phyloP scores from a whole-genome alignment of 805 yeast genomes.

The Pichia sporocuriosa region DNA sequence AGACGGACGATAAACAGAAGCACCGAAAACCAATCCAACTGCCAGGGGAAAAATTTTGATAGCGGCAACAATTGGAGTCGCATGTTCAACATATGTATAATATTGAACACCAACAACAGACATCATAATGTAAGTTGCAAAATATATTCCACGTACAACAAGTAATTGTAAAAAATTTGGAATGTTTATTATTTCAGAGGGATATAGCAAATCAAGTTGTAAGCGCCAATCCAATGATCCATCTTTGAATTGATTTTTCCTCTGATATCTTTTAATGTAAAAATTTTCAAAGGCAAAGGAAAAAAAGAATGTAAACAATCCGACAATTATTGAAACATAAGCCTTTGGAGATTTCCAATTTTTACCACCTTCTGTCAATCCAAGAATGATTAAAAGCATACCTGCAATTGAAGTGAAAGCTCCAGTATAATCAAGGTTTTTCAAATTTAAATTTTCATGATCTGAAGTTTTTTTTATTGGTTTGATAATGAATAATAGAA shows the following conservation, averaged over 20 bases:
- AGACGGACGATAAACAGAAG: slow-evolving; percentile 17
- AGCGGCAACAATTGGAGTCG: slow-evolving; percentile 31
- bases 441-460: slow-evolving; percentile 16
- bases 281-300: slow-evolving; percentile 29
- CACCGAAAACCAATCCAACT: slow-evolving; percentile 27
- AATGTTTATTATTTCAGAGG: slow-evolving; percentile 17
- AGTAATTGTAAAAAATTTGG: slow-evolving; percentile 18
- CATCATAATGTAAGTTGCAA: slow-evolving; percentile 8
- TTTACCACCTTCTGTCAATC: slow-evolving; percentile 40
- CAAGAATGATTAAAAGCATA: slow-evolving; percentile 34
- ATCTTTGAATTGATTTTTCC: not conserved
- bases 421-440: slow-evolving; percentile 33
- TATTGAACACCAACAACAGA: slow-evolving; percentile 13
- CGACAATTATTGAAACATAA: slow-evolving; percentile 37
- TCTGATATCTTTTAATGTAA: slow-evolving; percentile 14
- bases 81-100: slow-evolving; percentile 25
- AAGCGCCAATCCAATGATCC: not conserved
- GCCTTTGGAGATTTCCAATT: slow-evolving; percentile 36
- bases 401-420: slow-evolving; percentile 31
- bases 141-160: slow-evolving; percentile 9
- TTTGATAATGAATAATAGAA: slow-evolving; percentile 22
- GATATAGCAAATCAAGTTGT: slow-evolving; percentile 18
- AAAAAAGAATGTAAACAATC: slow-evolving; percentile 27
- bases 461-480: slow-evolving; percentile 26
- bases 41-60: slow-evolving; percentile 32